phyloP scores from a whole-genome alignment of 2,329 filamentous ascomycete species.

The Colletotrichum spinosum region DNA sequence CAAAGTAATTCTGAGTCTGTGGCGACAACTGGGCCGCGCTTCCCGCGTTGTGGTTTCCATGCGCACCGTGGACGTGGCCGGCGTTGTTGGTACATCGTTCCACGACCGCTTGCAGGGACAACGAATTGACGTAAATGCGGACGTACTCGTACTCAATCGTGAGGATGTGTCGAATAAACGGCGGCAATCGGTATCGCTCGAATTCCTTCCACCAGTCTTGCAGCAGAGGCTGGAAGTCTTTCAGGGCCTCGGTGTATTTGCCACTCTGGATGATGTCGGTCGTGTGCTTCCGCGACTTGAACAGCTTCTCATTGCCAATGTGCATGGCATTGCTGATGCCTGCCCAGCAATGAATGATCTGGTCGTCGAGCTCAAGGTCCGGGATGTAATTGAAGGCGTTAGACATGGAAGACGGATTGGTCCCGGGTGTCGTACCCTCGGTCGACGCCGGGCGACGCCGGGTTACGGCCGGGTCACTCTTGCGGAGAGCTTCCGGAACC shows the following conservation, averaged over 20 bases:
- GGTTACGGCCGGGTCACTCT: slow-evolving; percentile 67
- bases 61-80: slow-evolving; percentile 48
- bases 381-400: slow-evolving; percentile 75
- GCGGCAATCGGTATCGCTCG: slow-evolving; percentile 77
- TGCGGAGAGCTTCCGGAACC: slow-evolving; percentile 78
- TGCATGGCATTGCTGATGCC: slow-evolving; percentile 95
- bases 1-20: slow-evolving; percentile 73
- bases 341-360: slow-evolving; percentile 91
- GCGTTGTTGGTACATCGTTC: slow-evolving; percentile 89
- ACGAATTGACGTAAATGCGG: slow-evolving; percentile 92
- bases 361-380: slow-evolving; percentile 74
- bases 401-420: slow-evolving; percentile 66
- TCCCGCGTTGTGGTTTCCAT: slow-evolving; percentile 50
- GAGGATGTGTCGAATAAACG: slow-evolving; percentile 79
- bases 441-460: slow-evolving; percentile 61
- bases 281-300: slow-evolving; percentile 87
- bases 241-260: slow-evolving; percentile 83
- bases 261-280: slow-evolving; percentile 89
- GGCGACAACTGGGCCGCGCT: slow-evolving; percentile 64
- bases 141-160: slow-evolving; percentile 97
- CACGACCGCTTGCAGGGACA: slow-evolving; percentile 93
- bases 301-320: slow-evolving; percentile 87
- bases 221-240: slow-evolving; percentile 83
- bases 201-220: slow-evolving; percentile 85
- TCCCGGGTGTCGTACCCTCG: slow-evolving; percentile 71